phyloP scores from a whole-genome alignment of 306 rosid species.

The Vigna reflexopilosa region DNA sequence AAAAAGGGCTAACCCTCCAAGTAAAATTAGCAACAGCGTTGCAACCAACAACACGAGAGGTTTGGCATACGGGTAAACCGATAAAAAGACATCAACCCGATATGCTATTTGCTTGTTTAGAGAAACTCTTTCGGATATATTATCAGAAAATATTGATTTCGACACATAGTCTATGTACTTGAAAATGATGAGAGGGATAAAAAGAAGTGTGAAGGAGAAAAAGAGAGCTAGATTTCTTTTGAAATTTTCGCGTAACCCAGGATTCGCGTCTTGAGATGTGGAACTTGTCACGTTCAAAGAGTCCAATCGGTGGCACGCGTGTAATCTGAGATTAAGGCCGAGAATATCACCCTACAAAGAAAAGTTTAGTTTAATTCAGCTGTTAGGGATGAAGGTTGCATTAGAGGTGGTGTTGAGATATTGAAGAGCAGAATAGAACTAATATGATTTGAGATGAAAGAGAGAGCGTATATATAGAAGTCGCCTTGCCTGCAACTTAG shows the following conservation, averaged over 20 bases:
- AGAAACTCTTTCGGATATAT: conserved; percentile 67
- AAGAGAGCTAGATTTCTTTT: conserved; percentile 67
- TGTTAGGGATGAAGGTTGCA: conserved; percentile 17
- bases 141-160: conserved; percentile 66
- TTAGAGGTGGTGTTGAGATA: neutral
- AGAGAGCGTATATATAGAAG: conserved; percentile 3
- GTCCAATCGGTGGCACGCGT: conserved; percentile 48
- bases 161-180: conserved; percentile 70
- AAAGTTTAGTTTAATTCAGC: conserved; percentile 22
- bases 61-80: conserved; percentile 89
- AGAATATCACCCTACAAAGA: conserved; percentile 64
- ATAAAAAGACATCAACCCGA: conserved; percentile 75
- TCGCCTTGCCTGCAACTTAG: conserved; percentile 73
- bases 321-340: conserved; percentile 55
- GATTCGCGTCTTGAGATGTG: conserved; percentile 43
- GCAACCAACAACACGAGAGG: conserved; percentile 82
- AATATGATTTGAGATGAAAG: neutral
- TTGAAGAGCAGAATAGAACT: conserved; percentile 4
- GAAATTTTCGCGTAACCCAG: conserved; percentile 49
- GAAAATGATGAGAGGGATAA: conserved; percentile 60
- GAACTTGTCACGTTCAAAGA: conserved; percentile 45
- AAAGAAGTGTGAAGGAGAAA: conserved; percentile 58
- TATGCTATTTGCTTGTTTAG: conserved; percentile 78
- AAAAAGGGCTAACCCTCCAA: conserved; percentile 83
- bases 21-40: conserved; percentile 75